phyloP scores from a whole-genome alignment of 2,329 filamentous ascomycete species.

The Pyrenophora seminiperda region DNA sequence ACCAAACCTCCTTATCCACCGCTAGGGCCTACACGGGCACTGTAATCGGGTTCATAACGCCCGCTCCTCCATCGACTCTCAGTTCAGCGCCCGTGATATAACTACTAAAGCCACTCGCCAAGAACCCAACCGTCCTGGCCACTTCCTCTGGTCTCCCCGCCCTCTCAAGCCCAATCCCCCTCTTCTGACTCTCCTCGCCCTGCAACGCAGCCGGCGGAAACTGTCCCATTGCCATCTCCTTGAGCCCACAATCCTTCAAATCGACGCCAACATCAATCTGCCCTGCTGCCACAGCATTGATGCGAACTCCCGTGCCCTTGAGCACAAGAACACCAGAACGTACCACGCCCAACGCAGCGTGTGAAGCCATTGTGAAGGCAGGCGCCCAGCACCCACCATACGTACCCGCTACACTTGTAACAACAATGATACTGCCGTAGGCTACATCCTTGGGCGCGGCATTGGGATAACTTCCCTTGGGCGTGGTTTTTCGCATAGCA shows the following conservation, averaged over 20 bases:
- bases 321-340: constrained; percentile 62
- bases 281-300: constrained; percentile 60
- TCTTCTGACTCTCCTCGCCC: constrained; percentile 54
- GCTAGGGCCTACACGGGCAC: constrained; percentile 44
- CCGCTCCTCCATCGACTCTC: constrained; percentile 65
- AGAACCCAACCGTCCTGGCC: constrained; percentile 64
- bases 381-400: constrained; percentile 65
- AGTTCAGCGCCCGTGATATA: constrained; percentile 68
- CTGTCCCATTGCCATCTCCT: constrained; percentile 57
- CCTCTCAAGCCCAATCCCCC: constrained; percentile 63
- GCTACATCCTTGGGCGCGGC: constrained; percentile 63
- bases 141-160: constrained; percentile 64
- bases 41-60: constrained; percentile 48
- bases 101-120: constrained; percentile 66
- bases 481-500: constrained; percentile 65
- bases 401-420: constrained; percentile 61
- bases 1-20: too few species aligned
- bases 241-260: constrained; percentile 47
- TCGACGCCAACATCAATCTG: constrained; percentile 56
- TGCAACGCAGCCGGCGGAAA: constrained; percentile 62
- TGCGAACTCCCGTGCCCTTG: constrained; percentile 63
- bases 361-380: constrained; percentile 64
- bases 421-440: constrained; percentile 69
- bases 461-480: constrained; percentile 62
- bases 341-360: constrained; percentile 67